Conservation (phyloP, 2,329 filamentous ascomycete genomes). For the Apiospora arundinis region DNA sequence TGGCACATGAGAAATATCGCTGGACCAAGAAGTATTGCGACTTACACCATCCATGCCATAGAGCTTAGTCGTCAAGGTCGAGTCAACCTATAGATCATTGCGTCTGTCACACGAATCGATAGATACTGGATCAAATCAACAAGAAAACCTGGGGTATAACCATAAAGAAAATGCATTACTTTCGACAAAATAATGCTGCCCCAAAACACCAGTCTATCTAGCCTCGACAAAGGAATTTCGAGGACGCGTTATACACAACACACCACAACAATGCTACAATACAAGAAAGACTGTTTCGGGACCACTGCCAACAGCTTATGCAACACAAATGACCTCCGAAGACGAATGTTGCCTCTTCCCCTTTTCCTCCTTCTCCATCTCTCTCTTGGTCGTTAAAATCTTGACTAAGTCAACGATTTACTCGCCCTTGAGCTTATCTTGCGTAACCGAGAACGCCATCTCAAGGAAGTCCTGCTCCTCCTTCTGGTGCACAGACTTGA, state of each 20-base stretch:
- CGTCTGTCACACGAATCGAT: neutral
- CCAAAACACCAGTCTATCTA: conserved; percentile 35
- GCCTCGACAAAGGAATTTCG: conserved; percentile 33
- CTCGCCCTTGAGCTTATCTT: conserved; percentile 74
- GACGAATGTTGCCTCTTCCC: neutral
- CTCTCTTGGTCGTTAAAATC: too few species aligned
- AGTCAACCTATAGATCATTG: neutral
- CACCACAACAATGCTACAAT: conserved; percentile 36
- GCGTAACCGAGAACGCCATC: conserved; percentile 67
- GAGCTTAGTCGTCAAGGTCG: neutral
- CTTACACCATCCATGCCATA: too few species aligned
- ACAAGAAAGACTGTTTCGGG: conserved; percentile 29
- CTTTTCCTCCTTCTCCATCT: neutral
- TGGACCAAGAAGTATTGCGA: too few species aligned
- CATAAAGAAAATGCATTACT: conserved; percentile 10
- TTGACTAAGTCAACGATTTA: conserved; percentile 43
- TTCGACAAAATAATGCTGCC: conserved; percentile 1
- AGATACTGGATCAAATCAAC: neutral
- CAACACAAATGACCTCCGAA: conserved; percentile 11
- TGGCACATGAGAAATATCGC: neutral
- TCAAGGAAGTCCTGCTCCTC: conserved; percentile 87
- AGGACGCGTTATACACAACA: conserved; percentile 36
- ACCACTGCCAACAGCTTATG: conserved; percentile 13
- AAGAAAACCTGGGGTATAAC: neutral
- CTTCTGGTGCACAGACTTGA: conserved; percentile 87